phyloP scores from a whole-genome alignment of 2,329 filamentous ascomycete species.

The Cytospora leucostoma region DNA sequence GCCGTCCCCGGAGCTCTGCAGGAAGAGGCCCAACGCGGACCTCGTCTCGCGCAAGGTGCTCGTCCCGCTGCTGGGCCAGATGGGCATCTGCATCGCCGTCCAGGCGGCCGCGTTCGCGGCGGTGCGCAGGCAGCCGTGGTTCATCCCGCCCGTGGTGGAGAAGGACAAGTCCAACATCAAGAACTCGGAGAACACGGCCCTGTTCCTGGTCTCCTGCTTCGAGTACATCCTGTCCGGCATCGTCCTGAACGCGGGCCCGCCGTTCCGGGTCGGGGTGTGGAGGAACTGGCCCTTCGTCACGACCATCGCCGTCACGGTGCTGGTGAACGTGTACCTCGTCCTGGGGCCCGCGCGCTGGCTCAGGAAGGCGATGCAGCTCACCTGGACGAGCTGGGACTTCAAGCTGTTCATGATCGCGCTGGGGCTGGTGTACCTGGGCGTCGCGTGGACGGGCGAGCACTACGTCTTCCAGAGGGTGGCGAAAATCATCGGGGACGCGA shows the following conservation, averaged over 20 bases:
- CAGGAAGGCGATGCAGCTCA: slow-evolving; percentile 79
- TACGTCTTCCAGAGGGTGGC: slow-evolving; percentile 70
- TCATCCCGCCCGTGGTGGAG: slow-evolving; percentile 75
- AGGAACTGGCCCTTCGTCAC: slow-evolving; percentile 84
- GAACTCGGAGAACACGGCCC: slow-evolving; percentile 89
- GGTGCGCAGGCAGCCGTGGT: slow-evolving; percentile 83
- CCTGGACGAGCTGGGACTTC: slow-evolving; percentile 71
- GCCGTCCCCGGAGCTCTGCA: slow-evolving; percentile 73
- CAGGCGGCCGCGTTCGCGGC: slow-evolving; percentile 74
- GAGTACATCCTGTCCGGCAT: slow-evolving; percentile 92
- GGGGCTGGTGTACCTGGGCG: slow-evolving; percentile 66
- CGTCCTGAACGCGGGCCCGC: slow-evolving; percentile 86
- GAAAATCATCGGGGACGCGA: slow-evolving; percentile 63
- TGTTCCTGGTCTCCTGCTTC: slow-evolving; percentile 90
- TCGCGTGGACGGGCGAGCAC: slow-evolving; percentile 73
- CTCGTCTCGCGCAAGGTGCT: slow-evolving; percentile 92
- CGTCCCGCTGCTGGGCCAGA: slow-evolving; percentile 85
- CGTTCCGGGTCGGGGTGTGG: slow-evolving; percentile 79
- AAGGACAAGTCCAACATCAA: slow-evolving; percentile 79
- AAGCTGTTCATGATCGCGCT: slow-evolving; percentile 71
- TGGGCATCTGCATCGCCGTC: slow-evolving; percentile 74
- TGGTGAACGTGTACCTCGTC: slow-evolving; percentile 77
- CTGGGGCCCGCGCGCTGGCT: slow-evolving; percentile 72
- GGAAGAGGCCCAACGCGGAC: slow-evolving; percentile 87
- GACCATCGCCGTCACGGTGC: slow-evolving; percentile 69